Percentiles rank a stretch among this genome's conserved stretches.
Conservation (phyloP, 805 yeast species). For the Ogataea salicorniae region DNA sequence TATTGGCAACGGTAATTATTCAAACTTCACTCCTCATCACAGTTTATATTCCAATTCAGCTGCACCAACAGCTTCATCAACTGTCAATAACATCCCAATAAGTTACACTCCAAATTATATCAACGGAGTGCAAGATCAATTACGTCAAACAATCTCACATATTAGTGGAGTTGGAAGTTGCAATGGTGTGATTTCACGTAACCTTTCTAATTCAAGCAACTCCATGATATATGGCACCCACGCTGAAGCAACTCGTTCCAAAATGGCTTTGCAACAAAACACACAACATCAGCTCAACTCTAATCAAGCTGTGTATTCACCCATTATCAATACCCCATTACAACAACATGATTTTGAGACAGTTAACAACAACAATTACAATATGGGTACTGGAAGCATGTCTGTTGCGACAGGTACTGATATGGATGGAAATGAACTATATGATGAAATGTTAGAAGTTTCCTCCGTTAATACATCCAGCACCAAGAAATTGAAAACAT, state of each 20-base stretch:
- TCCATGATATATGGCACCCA: constrained; percentile 7
- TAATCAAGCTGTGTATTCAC: constrained; percentile 9
- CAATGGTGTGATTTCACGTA: constrained; percentile 3
- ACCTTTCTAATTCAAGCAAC: constrained; percentile 19
- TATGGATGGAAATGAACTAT: not conserved
- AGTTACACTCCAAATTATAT: too few species aligned
- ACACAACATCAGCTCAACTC: constrained; percentile 1
- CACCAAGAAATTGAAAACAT: constrained; percentile 24
- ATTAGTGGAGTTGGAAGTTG: not conserved
- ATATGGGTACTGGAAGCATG: too few species aligned
- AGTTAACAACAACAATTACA: too few species aligned
- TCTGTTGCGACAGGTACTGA: too few species aligned
- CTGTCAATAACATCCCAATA: not conserved
- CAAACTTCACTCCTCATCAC: not conserved
- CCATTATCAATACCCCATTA: constrained; percentile 15
- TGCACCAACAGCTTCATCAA: not conserved
- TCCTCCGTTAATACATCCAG: constrained; percentile 24
- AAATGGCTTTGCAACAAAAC: constrained; percentile 1
- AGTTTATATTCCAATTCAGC: not conserved
- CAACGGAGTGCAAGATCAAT: too few species aligned
- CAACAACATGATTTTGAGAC: constrained; percentile 15
- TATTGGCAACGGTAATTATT: not conserved
- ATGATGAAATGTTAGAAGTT: constrained; percentile 18
- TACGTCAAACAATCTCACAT: too few species aligned
- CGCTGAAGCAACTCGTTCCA: not conserved